These are phyloP conservation scores for Eucalyptus urophylla DNA, from an alignment of 345 rosid genomes.

Conservation along the genomic window DNA sequence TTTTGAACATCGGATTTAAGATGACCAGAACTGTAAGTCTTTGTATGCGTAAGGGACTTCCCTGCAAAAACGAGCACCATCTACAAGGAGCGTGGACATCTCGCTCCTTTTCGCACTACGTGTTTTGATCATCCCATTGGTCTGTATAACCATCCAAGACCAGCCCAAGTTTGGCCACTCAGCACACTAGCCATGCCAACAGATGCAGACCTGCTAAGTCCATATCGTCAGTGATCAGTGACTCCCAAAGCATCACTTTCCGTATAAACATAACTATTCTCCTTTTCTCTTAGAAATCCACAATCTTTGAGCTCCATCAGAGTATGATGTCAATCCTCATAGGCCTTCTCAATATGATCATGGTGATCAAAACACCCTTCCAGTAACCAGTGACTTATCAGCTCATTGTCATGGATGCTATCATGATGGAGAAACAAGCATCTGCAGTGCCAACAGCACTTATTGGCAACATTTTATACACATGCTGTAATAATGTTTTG, in stretches of 20 bases:
- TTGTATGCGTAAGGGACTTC: background rate
- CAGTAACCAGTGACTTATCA: constrained; percentile 56
- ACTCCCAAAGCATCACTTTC: constrained; percentile 13
- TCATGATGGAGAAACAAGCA: background rate
- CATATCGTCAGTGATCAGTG: constrained; percentile 12
- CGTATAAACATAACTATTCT: constrained; percentile 24
- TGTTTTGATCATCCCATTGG: constrained; percentile 44
- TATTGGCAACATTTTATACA: background rate
- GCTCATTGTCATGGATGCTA: constrained; percentile 12
- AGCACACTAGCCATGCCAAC: constrained; percentile 18
- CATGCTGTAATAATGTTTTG: background rate
- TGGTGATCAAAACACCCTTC: constrained; percentile 46
- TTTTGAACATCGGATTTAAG: background rate
- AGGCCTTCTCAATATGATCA: constrained; percentile 23
- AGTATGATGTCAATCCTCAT: constrained; percentile 25
- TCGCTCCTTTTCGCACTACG: background rate
- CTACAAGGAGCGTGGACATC: background rate
- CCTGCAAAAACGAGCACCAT: background rate
- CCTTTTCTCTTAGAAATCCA: constrained; percentile 36
- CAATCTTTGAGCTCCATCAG: constrained; percentile 36
- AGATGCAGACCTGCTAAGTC: background rate
- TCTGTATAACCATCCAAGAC: constrained; percentile 17
- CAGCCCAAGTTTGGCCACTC: background rate
- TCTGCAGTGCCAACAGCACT: background rate
- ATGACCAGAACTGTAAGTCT: constrained; percentile 6